These are phyloP conservation scores for Diaporthe ilicicola DNA, from an alignment of 2,329 filamentous ascomycete genomes.

Conservation along the genomic window DNA sequence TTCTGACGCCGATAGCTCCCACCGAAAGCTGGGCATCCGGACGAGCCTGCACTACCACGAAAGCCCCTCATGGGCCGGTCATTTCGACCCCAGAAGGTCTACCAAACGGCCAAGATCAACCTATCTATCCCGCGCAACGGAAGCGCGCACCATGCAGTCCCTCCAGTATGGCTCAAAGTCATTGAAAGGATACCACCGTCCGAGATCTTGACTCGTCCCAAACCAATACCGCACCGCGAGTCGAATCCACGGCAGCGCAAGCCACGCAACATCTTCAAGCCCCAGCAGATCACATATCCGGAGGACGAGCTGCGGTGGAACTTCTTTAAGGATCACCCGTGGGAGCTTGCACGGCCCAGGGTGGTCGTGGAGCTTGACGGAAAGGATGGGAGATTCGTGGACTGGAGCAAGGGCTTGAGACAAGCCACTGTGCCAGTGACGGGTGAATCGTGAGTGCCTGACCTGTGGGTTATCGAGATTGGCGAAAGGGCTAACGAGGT, in stretches of 20 bases:
- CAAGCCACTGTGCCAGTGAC: constrained; percentile 81
- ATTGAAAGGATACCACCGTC: constrained; percentile 64
- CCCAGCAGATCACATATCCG: constrained; percentile 78
- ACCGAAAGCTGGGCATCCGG: not conserved
- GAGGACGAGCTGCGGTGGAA: constrained; percentile 83
- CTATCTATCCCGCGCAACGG: constrained; percentile 46
- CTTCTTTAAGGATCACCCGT: constrained; percentile 95
- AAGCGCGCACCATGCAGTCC: constrained; percentile 39
- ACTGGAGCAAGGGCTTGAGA: constrained; percentile 80
- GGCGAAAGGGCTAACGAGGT: not conserved
- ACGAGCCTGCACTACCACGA: constrained; percentile 21
- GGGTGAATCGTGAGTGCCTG: constrained; percentile 77
- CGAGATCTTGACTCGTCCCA: constrained; percentile 64
- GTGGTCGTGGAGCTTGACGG: constrained; percentile 87
- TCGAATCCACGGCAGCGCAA: constrained; percentile 62
- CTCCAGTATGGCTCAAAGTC: constrained; percentile 60
- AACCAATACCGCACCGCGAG: constrained; percentile 56
- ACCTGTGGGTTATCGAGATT: not conserved
- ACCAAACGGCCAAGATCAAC: constrained; percentile 49
- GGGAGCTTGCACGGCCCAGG: constrained; percentile 91
- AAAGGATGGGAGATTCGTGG: constrained; percentile 76
- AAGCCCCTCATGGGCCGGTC: constrained; percentile 43
- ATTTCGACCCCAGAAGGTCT: constrained; percentile 51
- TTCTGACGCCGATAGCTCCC: not conserved
- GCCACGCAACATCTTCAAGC: constrained; percentile 81